Evolutionary conservation across 1,284 basidiomycete species (phyloP).

Genomic region (Sphagnurus paluster): DNA sequence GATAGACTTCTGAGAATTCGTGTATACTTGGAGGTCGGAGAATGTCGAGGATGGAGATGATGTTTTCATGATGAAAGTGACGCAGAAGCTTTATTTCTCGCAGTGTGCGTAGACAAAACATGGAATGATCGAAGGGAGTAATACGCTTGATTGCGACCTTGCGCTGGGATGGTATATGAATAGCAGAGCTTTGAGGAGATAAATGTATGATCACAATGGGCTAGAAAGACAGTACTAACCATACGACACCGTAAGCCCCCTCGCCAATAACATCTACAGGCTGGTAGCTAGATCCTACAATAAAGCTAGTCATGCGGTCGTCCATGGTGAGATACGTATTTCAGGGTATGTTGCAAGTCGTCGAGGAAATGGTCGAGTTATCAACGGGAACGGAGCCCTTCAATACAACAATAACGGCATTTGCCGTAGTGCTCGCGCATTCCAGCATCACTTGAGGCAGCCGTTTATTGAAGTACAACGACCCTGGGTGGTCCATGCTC

Average conservation of each 20-base stretch:
- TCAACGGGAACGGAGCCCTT: neutral
- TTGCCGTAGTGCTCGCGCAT: too few relatives aligned
- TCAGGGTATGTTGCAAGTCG: too few relatives aligned
- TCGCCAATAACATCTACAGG: conserved; percentile 83
- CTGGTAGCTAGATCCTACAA: conserved; percentile 65
- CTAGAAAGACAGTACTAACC: conserved; percentile 32
- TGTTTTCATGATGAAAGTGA: conserved; percentile 79
- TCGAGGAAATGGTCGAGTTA: neutral
- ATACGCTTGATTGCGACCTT: conserved; percentile 40
- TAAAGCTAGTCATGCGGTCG: conserved; percentile 55
- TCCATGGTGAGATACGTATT: conserved; percentile 44
- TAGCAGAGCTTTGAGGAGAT: conserved; percentile 14
- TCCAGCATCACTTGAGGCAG: too few relatives aligned
- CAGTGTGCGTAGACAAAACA: conserved; percentile 87
- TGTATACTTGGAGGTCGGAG: conserved; percentile 60
- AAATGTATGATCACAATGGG: neutral
- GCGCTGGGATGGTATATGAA: conserved; percentile 13
- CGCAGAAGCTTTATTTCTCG: conserved; percentile 86
- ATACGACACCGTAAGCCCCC: conserved; percentile 80
- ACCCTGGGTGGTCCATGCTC: too few relatives aligned
- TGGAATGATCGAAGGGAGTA: conserved; percentile 84
- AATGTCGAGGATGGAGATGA: conserved; percentile 85
- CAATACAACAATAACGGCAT: conserved; percentile 16
- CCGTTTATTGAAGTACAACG: too few relatives aligned
- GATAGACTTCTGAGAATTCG: conserved; percentile 76